Evolutionary conservation across 75 land plant genomes (phyloP).

Genomic region (Picea glauca): DNA sequence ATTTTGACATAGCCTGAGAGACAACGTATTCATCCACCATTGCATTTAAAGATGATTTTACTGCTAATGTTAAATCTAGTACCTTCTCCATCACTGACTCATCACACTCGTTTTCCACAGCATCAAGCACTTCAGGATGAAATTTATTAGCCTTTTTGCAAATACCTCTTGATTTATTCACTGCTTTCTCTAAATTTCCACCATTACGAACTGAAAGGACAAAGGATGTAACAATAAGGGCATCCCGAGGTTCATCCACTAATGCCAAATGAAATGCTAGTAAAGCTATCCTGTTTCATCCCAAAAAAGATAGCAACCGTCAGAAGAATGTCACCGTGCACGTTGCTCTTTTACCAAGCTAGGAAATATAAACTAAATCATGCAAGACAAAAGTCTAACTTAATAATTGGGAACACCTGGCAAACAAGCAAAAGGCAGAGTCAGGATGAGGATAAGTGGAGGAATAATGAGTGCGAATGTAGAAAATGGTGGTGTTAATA

Average conservation of each 20-base stretch:
- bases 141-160: constrained; percentile 19
- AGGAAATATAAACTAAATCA: too few species aligned
- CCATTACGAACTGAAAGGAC: constrained; percentile 61
- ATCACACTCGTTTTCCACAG: constrained; percentile 16
- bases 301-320: too few species aligned
- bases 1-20: constrained; percentile 53
- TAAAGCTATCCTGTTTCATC: constrained; percentile 50
- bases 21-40: constrained; percentile 54
- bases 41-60: constrained; percentile 22
- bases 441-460: too few species aligned
- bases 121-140: constrained; percentile 43
- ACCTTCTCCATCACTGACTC: constrained; percentile 28
- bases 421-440: too few species aligned
- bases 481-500: too few species aligned
- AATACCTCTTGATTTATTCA: constrained; percentile 36
- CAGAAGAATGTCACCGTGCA: too few species aligned
- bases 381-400: too few species aligned
- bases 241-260: constrained; percentile 48
- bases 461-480: too few species aligned
- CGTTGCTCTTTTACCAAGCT: too few species aligned
- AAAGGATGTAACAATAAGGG: constrained; percentile 64
- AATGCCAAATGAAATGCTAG: constrained; percentile 80
- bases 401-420: too few species aligned
- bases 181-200: constrained; percentile 49
- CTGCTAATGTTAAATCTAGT: constrained; percentile 28